Conservation (phyloP, 345 rosid genomes). For the Eucalyptus polybractea region DNA sequence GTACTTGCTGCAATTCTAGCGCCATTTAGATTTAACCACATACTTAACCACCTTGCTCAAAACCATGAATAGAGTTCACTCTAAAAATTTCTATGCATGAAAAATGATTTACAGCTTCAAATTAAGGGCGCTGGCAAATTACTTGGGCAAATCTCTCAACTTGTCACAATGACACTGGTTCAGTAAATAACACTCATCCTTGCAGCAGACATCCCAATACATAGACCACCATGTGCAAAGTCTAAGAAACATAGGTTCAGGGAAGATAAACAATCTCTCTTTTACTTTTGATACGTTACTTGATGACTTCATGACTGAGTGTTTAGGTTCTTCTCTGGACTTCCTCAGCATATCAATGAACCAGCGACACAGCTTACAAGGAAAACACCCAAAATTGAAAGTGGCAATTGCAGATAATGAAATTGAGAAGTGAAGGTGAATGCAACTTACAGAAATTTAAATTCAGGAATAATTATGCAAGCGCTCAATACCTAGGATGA, state of each 20-base stretch:
- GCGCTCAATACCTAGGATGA: conserved; percentile 47
- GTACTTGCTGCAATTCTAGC: neutral
- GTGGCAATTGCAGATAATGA: neutral
- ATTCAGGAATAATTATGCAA: neutral
- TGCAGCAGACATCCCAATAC: neutral
- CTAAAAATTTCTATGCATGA: neutral
- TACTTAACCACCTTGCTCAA: neutral
- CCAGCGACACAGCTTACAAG: neutral
- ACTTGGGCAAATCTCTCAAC: neutral
- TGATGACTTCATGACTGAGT: neutral
- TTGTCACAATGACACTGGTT: neutral
- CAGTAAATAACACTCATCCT: neutral
- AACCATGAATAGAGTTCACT: neutral
- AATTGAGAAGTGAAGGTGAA: neutral
- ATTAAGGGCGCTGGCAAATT: neutral
- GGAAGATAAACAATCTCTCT: neutral
- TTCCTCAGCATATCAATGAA: neutral
- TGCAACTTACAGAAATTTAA: neutral
- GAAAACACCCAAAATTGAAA: neutral
- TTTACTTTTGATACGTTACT: neutral
- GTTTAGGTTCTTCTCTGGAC: neutral
- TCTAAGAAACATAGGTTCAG: neutral
- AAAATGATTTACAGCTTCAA: neutral
- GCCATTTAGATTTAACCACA: neutral
- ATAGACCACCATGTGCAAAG: neutral